Conservation (phyloP, 768 basidiomycete species). For the Serendipita vermifera region DNA sequence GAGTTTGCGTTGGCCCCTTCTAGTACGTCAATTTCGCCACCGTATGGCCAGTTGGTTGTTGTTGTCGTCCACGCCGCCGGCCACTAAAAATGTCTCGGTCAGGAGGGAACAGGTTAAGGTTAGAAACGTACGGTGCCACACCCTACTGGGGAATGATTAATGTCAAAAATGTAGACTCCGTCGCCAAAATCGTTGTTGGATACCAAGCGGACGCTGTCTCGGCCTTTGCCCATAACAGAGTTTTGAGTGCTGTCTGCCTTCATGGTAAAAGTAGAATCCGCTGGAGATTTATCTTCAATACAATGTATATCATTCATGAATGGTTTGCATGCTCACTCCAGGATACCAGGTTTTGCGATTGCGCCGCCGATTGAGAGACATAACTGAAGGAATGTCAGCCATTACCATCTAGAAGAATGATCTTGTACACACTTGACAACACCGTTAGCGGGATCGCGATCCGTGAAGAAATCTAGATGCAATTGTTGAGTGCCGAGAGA, state of each 20-base stretch:
- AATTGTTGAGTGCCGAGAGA: too few species aligned
- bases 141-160: not conserved
- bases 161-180: not conserved
- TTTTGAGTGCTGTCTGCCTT: not conserved
- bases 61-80: not conserved
- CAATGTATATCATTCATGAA: not conserved
- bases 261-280: not conserved
- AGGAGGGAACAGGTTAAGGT: not conserved
- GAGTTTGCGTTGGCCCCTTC: not conserved
- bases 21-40: not conserved
- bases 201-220: not conserved
- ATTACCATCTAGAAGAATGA: not conserved
- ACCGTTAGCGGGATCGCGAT: conserved; percentile 1
- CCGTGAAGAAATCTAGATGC: not conserved
- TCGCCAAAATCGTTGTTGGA: not conserved
- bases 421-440: not conserved
- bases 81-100: too few species aligned
- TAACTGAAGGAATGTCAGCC: not conserved
- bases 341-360: not conserved
- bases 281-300: not conserved
- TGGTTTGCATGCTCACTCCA: not conserved
- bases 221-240: not conserved
- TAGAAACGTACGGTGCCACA: not conserved
- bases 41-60: not conserved
- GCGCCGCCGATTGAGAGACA: not conserved